Base-by-base conservation (phyloP, 305 asterid genomes). In the Solanum aculeatissimum region DNA sequence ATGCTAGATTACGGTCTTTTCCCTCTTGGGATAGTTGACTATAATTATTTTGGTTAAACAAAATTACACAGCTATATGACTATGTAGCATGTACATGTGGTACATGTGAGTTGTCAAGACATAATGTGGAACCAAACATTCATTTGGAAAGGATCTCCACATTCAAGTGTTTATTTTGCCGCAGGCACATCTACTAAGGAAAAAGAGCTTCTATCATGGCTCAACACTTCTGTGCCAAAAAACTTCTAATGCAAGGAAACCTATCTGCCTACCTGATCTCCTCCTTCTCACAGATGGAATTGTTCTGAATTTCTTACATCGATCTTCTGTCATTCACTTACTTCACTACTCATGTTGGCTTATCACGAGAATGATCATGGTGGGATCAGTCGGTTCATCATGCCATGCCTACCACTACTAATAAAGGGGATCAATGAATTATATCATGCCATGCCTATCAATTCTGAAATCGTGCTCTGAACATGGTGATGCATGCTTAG, bases 131-230 rank as follows among this genome's bases (percentile, higher is more conserved):
- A 85, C 93, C 82, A 55, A 86, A 27, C 62, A 84, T 74, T 78
- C 88, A 83, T 45, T 83, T 27, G 63, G 86, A 62, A 83, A 85
- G 84, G 91, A 86, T 84, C 88, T 89, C 87, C 85, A 27, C 90
- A 84, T 92, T 93, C 92, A 94, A 94, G 94, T 84, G 88, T 93
- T 93, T 96, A 92, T 91, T 96, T 96, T 96, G 93, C 93, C 96
- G 95, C 98, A 96, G 99, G 98, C 90, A 90, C 95, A 83, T 91
- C 89, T 91, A 51, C 92, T 87, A 90, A 90, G 88, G 92, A 94
- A 92, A 90, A 85, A 88, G 96, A 90, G 92, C 95, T 90, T 89
- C 96, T 93, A 89, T 89, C 85, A 89, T 91, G 95, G 95, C 92
- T 89, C 86, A 92, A 91, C 91, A 92, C 93, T 93, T 87, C 92